These are phyloP conservation scores for Aureobasidium sp. DNA, from an alignment of 2,329 filamentous ascomycete species.

Conservation along the genomic window DNA sequence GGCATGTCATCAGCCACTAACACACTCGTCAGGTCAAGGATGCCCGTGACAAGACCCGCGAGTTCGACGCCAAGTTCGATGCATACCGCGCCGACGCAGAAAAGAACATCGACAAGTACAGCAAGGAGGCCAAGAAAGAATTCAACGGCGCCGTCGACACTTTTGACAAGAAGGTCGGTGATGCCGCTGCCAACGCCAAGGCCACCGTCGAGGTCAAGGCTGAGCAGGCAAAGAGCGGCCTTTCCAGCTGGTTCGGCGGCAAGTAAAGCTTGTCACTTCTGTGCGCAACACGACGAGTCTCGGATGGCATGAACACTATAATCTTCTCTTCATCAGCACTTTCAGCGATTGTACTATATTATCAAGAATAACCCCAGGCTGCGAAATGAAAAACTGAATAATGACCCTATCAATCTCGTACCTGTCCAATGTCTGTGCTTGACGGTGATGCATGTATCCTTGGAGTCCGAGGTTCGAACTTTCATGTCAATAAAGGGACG, in stretches of 20 bases:
- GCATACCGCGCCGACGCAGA: conserved; percentile 62
- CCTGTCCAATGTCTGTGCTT: not conserved
- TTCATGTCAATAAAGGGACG: too few species aligned
- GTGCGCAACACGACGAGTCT: conserved; percentile 1
- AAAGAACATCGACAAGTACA: conserved; percentile 65
- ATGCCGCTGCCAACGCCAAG: conserved; percentile 22
- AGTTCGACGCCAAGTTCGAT: conserved; percentile 68
- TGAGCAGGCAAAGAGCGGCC: conserved; percentile 82
- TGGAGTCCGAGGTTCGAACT: too few species aligned
- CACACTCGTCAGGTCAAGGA: conserved; percentile 27
- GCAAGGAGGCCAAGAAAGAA: conserved; percentile 67
- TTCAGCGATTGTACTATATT: conserved; percentile 18
- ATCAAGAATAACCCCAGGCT: not conserved
- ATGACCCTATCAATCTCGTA: not conserved
- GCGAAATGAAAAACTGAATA: conserved; percentile 5
- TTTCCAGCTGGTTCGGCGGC: conserved; percentile 83
- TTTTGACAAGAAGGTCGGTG: conserved; percentile 80
- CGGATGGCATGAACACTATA: conserved; percentile 14
- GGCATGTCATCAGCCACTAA: not conserved
- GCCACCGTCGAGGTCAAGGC: conserved; percentile 64
- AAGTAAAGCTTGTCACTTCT: conserved; percentile 28
- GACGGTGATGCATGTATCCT: not conserved
- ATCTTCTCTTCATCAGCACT: conserved; percentile 17
- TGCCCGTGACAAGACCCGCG: conserved; percentile 58
- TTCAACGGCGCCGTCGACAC: conserved; percentile 70